Evolutionary conservation across 192 early-diverging fungal species (phyloP).

Genomic region (Backusella luteola): DNA sequence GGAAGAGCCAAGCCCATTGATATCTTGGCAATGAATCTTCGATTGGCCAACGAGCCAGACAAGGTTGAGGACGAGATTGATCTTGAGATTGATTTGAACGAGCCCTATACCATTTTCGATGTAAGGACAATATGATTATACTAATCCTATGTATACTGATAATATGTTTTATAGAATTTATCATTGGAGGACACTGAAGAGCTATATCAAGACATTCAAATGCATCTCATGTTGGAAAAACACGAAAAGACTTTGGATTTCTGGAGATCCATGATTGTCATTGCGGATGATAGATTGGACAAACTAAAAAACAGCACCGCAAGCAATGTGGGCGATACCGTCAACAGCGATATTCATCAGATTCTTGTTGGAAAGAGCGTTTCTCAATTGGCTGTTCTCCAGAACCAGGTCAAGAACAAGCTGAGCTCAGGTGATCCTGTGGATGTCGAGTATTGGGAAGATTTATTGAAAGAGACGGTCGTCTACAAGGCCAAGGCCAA

Average conservation of each 20-base stretch:
- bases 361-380: slow-evolving; percentile 76
- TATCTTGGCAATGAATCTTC: slow-evolving; percentile 87
- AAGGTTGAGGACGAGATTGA: slow-evolving; percentile 73
- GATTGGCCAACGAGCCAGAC: slow-evolving; percentile 69
- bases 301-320: slow-evolving; percentile 34
- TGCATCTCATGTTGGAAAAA: slow-evolving; percentile 84
- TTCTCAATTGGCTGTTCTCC: slow-evolving; percentile 67
- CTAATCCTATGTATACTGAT: too few relatives aligned
- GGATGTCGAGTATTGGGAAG: slow-evolving; percentile 97
- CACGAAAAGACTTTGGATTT: slow-evolving; percentile 74
- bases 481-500: slow-evolving; percentile 85
- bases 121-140: slow-evolving; percentile 11
- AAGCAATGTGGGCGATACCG: slow-evolving; percentile 26
- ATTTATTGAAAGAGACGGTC: slow-evolving; percentile 66
- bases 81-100: slow-evolving; percentile 84
- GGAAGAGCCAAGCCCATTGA: slow-evolving; percentile 90
- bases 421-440: slow-evolving; percentile 55
- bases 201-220: slow-evolving; percentile 83
- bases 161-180: slow-evolving; percentile 46
- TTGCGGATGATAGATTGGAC: slow-evolving; percentile 68
- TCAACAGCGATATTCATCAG: slow-evolving; percentile 63
- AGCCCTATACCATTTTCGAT: slow-evolving; percentile 82
- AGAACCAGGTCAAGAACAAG: slow-evolving; percentile 74
- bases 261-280: slow-evolving; percentile 83
- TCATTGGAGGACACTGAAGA: slow-evolving; percentile 67